Evolutionary conservation across 495 filamentous ascomycete genomes (phyloP).

Genomic region (Cryomyces minteri): DNA sequence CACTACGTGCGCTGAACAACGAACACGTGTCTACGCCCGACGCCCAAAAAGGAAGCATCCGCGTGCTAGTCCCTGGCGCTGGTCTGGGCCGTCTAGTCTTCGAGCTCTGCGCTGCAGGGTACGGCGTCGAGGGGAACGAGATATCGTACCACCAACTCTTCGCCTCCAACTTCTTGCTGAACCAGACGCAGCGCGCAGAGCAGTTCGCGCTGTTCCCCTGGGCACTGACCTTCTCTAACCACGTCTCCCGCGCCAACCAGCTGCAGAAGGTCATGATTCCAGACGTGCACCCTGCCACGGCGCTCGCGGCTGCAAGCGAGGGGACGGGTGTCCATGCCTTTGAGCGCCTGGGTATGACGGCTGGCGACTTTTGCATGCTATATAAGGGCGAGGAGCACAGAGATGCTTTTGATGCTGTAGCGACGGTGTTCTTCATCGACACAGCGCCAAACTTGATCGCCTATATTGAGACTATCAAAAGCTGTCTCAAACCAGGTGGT

Average conservation of each 20-base stretch:
- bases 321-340: constrained; percentile 12
- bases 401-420: constrained; percentile 59
- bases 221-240: constrained; percentile 65
- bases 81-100: constrained; percentile 77
- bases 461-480: constrained; percentile 65
- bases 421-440: constrained; percentile 89
- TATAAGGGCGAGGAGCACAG: constrained; percentile 43
- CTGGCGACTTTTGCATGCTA: constrained; percentile 63
- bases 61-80: constrained; percentile 73
- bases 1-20: constrained; percentile 40
- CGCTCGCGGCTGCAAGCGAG: constrained; percentile 24
- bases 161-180: constrained; percentile 74
- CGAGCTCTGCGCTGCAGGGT: constrained; percentile 64
- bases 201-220: constrained; percentile 53
- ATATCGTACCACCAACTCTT: constrained; percentile 87
- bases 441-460: constrained; percentile 77
- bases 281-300: constrained; percentile 51
- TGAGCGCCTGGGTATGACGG: constrained; percentile 69
- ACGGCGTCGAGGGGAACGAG: constrained; percentile 73
- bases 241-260: constrained; percentile 49
- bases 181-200: constrained; percentile 34
- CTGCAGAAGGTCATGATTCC: constrained; percentile 51
- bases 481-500: constrained; percentile 62
- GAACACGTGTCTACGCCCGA: constrained; percentile 26
- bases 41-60: constrained; percentile 23